phyloP scores from a whole-genome alignment of 352 stramenopile species.

The Phytophthora boehmeriae region DNA sequence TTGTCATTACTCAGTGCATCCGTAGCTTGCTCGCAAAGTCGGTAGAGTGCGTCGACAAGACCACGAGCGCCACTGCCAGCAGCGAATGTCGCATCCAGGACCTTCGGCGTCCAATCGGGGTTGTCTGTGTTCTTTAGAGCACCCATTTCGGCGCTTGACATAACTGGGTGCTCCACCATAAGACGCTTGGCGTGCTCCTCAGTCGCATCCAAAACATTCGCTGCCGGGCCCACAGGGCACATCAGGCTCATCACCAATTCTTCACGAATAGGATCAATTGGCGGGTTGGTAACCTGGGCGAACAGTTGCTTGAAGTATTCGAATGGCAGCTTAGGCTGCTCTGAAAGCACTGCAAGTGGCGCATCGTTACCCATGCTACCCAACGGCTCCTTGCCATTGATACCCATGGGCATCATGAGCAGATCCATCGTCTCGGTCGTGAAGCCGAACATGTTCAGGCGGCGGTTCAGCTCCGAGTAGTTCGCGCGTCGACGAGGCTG shows the following conservation, averaged over 20 bases:
- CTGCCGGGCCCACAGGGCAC: slow-evolving; percentile 95
- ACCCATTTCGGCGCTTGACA: slow-evolving; percentile 93
- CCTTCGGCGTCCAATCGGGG: slow-evolving; percentile 57
- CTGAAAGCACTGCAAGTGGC: slow-evolving; percentile 92
- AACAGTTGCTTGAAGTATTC: slow-evolving; percentile 99
- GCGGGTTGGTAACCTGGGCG: slow-evolving; percentile 96
- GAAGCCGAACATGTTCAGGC: slow-evolving; percentile 96
- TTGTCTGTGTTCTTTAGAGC: slow-evolving; percentile 87
- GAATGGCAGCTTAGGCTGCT: slow-evolving; percentile 93
- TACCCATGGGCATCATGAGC: slow-evolving; percentile 95
- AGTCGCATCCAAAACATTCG: slow-evolving; percentile 91
- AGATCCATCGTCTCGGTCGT: slow-evolving; percentile 96
- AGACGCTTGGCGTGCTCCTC: slow-evolving; percentile 78
- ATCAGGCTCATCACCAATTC: slow-evolving; percentile 97
- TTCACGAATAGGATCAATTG: slow-evolving; percentile 97
- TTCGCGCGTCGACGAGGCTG: slow-evolving; percentile 44
- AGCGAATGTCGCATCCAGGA: slow-evolving; percentile 72
- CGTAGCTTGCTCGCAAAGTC: slow-evolving; percentile 93
- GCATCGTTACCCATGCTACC: slow-evolving; percentile 97
- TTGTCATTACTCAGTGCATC: slow-evolving; percentile 88
- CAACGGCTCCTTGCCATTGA: slow-evolving; percentile 93
- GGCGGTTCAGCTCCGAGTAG: slow-evolving; percentile 80
- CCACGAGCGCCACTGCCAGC: slow-evolving; percentile 61
- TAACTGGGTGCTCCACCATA: slow-evolving; percentile 94
- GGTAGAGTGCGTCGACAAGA: slow-evolving; percentile 88